Evolutionary conservation across 129 eudicot species (phyloP).

Genomic region (Flaveria linearis): DNA sequence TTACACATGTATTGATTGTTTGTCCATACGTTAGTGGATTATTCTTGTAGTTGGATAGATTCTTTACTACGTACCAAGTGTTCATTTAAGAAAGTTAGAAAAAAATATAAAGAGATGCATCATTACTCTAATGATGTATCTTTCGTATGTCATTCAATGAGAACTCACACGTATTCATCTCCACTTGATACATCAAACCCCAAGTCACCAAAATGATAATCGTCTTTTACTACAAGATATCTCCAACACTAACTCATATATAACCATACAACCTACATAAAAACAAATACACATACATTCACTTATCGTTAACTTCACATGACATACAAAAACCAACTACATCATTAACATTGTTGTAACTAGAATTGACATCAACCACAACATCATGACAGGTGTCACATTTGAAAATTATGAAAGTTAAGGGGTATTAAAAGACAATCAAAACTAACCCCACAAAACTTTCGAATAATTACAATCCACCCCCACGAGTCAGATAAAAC

Average conservation of each 20-base stretch:
- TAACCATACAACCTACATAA: not conserved
- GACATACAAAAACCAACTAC: not conserved
- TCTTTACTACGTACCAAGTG: not conserved
- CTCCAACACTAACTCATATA: not conserved
- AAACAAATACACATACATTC: slow-evolving; percentile 9
- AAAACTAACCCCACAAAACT: slow-evolving; percentile 31
- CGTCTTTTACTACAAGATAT: slow-evolving; percentile 19
- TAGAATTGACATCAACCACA: slow-evolving; percentile 28
- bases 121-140: not conserved
- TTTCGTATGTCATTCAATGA: not conserved
- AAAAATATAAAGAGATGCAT: not conserved
- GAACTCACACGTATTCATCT: not conserved
- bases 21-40: not conserved
- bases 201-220: not conserved
- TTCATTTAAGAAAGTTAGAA: not conserved
- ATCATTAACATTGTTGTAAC: slow-evolving; percentile 16
- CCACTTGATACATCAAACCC: not conserved
- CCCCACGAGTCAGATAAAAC: slow-evolving; percentile 35
- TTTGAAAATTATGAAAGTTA: slow-evolving; percentile 19
- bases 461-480: slow-evolving; percentile 23
- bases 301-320: slow-evolving; percentile 5
- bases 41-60: not conserved
- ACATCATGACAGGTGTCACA: slow-evolving; percentile 24
- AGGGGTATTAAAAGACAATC: slow-evolving; percentile 24
- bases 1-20: not conserved